These are phyloP conservation scores for Salmacisia buchloeana DNA, from an alignment of 1,284 basidiomycete genomes.

Conservation along the genomic window DNA sequence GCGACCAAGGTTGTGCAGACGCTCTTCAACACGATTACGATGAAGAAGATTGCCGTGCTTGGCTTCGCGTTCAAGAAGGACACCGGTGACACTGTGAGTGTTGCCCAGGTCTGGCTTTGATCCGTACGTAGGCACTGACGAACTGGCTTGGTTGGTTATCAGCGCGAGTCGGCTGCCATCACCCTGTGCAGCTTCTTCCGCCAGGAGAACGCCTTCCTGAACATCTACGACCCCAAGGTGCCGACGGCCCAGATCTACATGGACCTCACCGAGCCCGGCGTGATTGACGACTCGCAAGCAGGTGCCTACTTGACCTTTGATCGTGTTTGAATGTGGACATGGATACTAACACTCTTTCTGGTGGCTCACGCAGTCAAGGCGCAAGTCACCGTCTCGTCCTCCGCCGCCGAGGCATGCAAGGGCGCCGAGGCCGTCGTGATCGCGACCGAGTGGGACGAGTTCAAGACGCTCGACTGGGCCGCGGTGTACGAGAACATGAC, in stretches of 20 bases:
- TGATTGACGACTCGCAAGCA: slow-evolving; percentile 57
- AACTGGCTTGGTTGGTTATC: slow-evolving; percentile 49
- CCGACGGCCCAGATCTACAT: slow-evolving; percentile 55
- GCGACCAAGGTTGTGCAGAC: slow-evolving; percentile 56
- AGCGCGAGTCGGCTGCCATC: slow-evolving; percentile 91
- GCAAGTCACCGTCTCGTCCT: slow-evolving; percentile 70
- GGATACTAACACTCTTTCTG: not conserved
- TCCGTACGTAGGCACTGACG: not conserved
- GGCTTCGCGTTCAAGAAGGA: slow-evolving; percentile 62
- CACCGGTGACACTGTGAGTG: slow-evolving; percentile 43
- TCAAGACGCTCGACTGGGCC: slow-evolving; percentile 83
- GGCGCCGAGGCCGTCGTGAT: slow-evolving; percentile 87
- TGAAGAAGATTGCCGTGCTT: slow-evolving; percentile 91
- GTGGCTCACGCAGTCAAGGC: slow-evolving; percentile 65
- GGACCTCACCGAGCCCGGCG: slow-evolving; percentile 56
- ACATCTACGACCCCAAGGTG: slow-evolving; percentile 85
- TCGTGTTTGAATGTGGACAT: not conserved
- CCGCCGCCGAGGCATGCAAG: slow-evolving; percentile 79
- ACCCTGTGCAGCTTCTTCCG: slow-evolving; percentile 89
- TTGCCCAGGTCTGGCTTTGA: not conserved
- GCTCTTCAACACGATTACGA: slow-evolving; percentile 94
- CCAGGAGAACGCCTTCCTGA: slow-evolving; percentile 77
- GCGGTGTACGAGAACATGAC: slow-evolving; percentile 79
- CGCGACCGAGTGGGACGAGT: slow-evolving; percentile 71
- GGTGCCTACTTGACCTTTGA: slow-evolving; percentile 55